Conservation (phyloP, 2,329 filamentous ascomycete genomes). For the Thielaviopsis ethacetica region DNA sequence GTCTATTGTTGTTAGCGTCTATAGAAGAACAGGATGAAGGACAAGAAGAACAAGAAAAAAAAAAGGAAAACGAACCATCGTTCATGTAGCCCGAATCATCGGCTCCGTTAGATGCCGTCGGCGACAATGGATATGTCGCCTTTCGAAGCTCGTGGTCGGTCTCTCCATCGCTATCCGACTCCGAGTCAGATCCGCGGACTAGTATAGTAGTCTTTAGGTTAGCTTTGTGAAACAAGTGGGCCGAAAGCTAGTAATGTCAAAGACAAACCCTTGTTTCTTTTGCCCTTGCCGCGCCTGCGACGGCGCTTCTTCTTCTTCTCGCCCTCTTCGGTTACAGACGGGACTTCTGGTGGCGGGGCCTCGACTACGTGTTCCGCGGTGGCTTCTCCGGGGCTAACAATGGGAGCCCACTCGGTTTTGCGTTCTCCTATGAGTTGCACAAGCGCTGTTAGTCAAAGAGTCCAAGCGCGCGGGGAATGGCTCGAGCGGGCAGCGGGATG, state of each 20-base stretch:
- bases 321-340: neutral
- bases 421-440: neutral
- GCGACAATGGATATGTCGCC: neutral
- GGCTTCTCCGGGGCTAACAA: neutral
- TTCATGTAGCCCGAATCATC: neutral
- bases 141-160: neutral
- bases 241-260: neutral
- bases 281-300: slow-evolving; percentile 5
- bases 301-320: slow-evolving; percentile 1
- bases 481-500: no score
- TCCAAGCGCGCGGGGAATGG: no score
- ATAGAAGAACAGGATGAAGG: no score
- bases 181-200: neutral
- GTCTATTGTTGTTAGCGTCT: neutral
- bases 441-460: no score
- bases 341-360: neutral
- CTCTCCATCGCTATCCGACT: neutral
- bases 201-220: neutral
- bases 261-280: neutral
- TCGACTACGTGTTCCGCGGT: neutral
- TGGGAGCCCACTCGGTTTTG: slow-evolving; percentile 6
- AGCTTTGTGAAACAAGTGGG: neutral
- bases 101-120: neutral
- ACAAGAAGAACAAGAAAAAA: no score
- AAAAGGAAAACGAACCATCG: neutral